Evolutionary conservation across 192 early-diverging fungal genomes (phyloP).

Genomic region (Obelidium mucronatum): DNA sequence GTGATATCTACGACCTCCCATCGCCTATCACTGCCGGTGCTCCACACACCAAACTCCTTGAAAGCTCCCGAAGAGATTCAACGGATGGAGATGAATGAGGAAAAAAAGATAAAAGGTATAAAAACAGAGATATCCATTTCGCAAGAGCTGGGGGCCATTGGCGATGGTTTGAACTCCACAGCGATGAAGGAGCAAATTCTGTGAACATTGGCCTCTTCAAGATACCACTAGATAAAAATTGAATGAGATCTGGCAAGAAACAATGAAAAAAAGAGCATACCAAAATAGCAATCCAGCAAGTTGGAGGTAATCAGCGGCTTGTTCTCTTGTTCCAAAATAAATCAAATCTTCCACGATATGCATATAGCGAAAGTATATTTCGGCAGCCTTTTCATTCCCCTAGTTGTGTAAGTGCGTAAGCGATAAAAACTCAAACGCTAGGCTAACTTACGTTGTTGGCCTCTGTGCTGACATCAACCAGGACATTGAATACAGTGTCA

Average conservation of each 20-base stretch:
- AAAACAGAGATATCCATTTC: constrained; percentile 58
- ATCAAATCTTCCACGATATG: constrained; percentile 81
- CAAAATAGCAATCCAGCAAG: constrained; percentile 73
- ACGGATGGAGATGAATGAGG: constrained; percentile 43
- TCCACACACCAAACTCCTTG: constrained; percentile 6
- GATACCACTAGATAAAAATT: constrained; percentile 4
- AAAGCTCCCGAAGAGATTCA: constrained; percentile 43
- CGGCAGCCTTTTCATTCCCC: constrained; percentile 49
- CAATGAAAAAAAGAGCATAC: constrained; percentile 43
- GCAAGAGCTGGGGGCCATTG: constrained; percentile 58
- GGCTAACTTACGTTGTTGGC: constrained; percentile 5
- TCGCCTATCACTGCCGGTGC: background rate
- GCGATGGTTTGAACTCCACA: constrained; percentile 32
- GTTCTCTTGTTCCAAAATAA: constrained; percentile 78
- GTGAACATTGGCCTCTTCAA: constrained; percentile 54
- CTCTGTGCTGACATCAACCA: constrained; percentile 30
- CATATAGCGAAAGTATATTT: constrained; percentile 70
- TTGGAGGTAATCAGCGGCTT: constrained; percentile 74
- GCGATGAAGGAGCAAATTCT: constrained; percentile 48
- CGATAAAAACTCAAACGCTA: background rate
- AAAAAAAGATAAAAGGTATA: constrained; percentile 52
- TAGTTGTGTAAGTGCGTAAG: constrained; percentile 23
- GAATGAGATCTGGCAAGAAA: background rate
- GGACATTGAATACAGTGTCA: constrained; percentile 30
- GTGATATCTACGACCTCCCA: background rate